These are phyloP conservation scores for Megacollybia platyphylla DNA, from an alignment of 1,284 basidiomycete genomes.

Conservation along the genomic window DNA sequence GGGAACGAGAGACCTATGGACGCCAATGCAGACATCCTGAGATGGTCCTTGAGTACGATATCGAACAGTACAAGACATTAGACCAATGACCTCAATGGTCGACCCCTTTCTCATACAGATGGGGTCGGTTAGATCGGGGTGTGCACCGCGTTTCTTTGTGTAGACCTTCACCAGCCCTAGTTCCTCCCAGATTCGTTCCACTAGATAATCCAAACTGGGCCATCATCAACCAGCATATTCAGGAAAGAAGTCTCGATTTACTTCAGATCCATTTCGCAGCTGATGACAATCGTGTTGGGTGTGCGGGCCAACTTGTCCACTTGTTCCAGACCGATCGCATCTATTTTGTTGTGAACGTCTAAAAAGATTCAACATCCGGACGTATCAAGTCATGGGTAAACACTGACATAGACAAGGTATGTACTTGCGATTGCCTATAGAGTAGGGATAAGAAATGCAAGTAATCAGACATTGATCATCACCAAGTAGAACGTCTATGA, in stretches of 20 bases:
- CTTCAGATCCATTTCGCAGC: slow-evolving; percentile 88
- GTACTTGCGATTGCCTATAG: slow-evolving; percentile 81
- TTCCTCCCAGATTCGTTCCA: slow-evolving; percentile 87
- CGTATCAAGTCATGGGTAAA: not conserved
- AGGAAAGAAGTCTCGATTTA: slow-evolving; percentile 20
- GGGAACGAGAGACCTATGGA: slow-evolving; percentile 79
- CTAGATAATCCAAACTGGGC: slow-evolving; percentile 71
- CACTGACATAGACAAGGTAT: slow-evolving; percentile 75
- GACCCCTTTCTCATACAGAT: slow-evolving; percentile 87
- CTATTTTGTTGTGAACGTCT: slow-evolving; percentile 96
- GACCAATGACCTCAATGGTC: slow-evolving; percentile 65
- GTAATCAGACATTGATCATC: slow-evolving; percentile 4
- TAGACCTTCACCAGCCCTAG: slow-evolving; percentile 85
- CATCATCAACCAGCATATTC: not conserved
- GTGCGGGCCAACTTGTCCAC: slow-evolving; percentile 81
- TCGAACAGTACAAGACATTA: slow-evolving; percentile 1
- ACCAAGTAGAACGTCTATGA: slow-evolving; percentile 94
- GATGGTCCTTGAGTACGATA: not conserved
- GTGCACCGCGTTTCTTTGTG: slow-evolving; percentile 92
- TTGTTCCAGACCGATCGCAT: slow-evolving; percentile 83
- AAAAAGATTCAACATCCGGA: slow-evolving; percentile 8
- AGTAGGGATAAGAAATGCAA: slow-evolving; percentile 2
- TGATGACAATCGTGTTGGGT: slow-evolving; percentile 87
- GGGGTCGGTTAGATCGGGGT: slow-evolving; percentile 88
- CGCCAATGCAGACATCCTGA: slow-evolving; percentile 80